Base-by-base conservation (phyloP, 768 basidiomycete species). In the Mycena alexandri region DNA sequence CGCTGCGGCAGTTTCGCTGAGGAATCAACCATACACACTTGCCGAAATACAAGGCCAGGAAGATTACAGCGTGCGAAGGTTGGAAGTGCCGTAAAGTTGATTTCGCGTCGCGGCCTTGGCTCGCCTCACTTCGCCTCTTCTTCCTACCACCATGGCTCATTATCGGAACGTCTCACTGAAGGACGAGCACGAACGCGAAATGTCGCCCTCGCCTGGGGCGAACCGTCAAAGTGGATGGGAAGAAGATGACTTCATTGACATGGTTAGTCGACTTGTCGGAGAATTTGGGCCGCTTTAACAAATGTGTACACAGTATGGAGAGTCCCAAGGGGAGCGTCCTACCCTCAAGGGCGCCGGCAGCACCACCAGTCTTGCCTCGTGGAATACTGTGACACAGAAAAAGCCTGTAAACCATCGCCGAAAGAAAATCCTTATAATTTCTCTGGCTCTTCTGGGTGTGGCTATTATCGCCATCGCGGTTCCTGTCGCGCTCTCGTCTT, bases 391-490 rank as follows among this genome's bases (percentile, higher is more conserved):
- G 29, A 51, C 33, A 41, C 43, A 33, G n/a, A n/a, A n/a, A 46
- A 57, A 25, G n/a, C 44, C 43, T 34, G 24, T 5, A 44, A 69
- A 61, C 17, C 58, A 66, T n/a, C 62, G 68, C 9, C 70, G 55
- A 42, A 71, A 43, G 59, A 75, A 68, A 67, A 73, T 72, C 42
- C 69, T 70, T 51, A 25, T 78, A 17, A 62, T 79, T 46, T 74
- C 71, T 36, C 51, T 80, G 13, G 67, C 74, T 51, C 71, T 75
- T 42, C 65, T 83, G 36, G 67, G 72, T 12, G 56, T 81, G 29
- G 75, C 81, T 29, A 68, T 81, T 43, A 69, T 80, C 29, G 81
- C 81, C 34, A 78, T 86, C 52, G 76, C 84, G 14, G 71, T 89
- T 9, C 86, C 83, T 0, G 78, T 84, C 58, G 78, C 79, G 55